Base-by-base conservation (phyloP, 495 filamentous ascomycete species). In the Tuber indicum region DNA sequence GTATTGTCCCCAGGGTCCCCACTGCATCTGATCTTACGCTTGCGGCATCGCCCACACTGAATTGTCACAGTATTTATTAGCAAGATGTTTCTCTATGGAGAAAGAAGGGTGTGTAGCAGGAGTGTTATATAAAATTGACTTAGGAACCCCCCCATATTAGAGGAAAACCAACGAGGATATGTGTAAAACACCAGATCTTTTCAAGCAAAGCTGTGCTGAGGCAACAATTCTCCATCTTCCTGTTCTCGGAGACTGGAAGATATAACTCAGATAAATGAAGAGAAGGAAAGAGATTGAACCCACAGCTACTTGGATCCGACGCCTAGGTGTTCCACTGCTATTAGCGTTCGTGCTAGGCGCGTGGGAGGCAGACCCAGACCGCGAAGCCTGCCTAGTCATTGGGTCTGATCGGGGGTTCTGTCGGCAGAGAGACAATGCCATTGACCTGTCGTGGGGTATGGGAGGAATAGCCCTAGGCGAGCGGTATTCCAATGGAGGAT, bases 1-100 rank as follows among this genome's bases (percentile, higher is more conserved):
- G 86, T 86, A 16, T 91, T 92, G 82, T 92, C 88, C 42, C 91
- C 91, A 8, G 87, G 87, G 84, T 98, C 94, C 46, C 95, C 96
- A 77, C 92, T 97, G 86, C 96, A 99, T 83, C 93, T 92, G 82
- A 99, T 99, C 87, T 99, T 99, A 73, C 96, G 88, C 84, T 94
- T 94, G 72, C 96, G 91, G 83, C 96, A 99, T 77, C 96, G 90
- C 44, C 89, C 89, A 85, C 96, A 99, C 96, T 98, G 78, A 66
- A 66, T 66, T 66, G 26, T 14, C 58, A 17, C 4, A 32, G 12
- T 3, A 66, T 36, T 66, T 32, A 36, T 66, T 66, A 66, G 32
- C 32, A 26, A 36, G 5, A 4, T 36, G 14, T 66, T 17, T 36
- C 58, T 26, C 17, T 32, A 36, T 66, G 4, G 58, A 32, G 52